Base-by-base conservation (phyloP, 2,329 filamentous ascomycete species). In the Colletotrichum camelliae region DNA sequence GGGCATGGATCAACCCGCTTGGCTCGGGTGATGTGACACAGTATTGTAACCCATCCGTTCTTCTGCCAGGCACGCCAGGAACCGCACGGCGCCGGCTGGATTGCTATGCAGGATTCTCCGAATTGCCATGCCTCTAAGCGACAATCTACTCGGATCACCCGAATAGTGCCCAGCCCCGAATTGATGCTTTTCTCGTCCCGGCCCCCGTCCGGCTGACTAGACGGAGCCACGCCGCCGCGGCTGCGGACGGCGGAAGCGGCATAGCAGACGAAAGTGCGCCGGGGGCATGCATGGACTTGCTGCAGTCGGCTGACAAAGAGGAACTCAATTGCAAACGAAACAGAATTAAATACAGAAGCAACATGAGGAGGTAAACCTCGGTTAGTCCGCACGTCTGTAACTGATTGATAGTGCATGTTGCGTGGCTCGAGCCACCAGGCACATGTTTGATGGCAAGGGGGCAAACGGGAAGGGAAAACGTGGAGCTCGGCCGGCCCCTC, bases 41-140 rank as follows among this genome's bases (percentile, higher is more conserved):
- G 70, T 39, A 10, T 68, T 75, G 73, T 65, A 75, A 73, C 73
- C 48, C 58, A 39, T 58, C 29, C 31, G 70, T 75, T 58, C 48
- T 52, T 61, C 24, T 29, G 31, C 43, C 43, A 52, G 43, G 43
- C 43, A 52, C 43, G n/a, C 43, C 43, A 52, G 43, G 43, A 21
- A 52, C 43, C 43, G 43, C 62, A 21, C 57, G 27, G 57, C 69
- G 52, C 43, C 62, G 55, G 31, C 16, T 62, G 10, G 24, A 58
- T 16, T 29, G 48, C 43, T 31, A 27, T 29, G 31, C 27, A 48
- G 35, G 18, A 29, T 15, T 18, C 15, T 60, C 27, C 31, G 33
- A 48, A 35, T 35, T 16, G 27, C 24, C 16, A 21, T 21, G 27
- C 18, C 55, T 43, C 12, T n/a, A 62, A 31, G 29, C 33, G 39